Base-by-base conservation (phyloP, 2,329 filamentous ascomycete species). In the Penicillium concentricum region DNA sequence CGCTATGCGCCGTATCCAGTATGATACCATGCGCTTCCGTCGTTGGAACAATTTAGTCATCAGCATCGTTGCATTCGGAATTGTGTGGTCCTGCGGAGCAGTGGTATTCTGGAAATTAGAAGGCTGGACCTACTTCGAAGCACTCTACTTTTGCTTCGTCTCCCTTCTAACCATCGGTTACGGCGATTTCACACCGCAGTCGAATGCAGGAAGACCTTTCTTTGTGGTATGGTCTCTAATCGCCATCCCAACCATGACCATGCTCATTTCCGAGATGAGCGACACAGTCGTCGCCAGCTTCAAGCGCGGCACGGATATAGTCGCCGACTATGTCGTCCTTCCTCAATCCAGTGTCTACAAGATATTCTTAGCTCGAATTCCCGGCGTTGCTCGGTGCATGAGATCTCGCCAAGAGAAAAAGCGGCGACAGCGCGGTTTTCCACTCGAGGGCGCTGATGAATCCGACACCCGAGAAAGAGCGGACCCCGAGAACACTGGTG, bases 181-280 rank as follows among this genome's bases (percentile, higher is more conserved):
- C 65, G 92, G 92, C 4, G 91, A 96, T 62, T 73, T 88, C 5
- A 85, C 87, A 1, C 91, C 91, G 0, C 79, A 86, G n/a, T 90
- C 87, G 2, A 92, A 92, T 61, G 82, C 87, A 0, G 91, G 90
- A 1, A 87, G 90, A 53, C 85, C 90, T 0, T 96, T 96, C 71
- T 97, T 96, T 67, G 90, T 97, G n/a, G 87, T 96, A 54, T 97
- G 92, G 92, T 90, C 87, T 15, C 73, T 97, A 1, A 82, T 96
- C 26, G 91, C 92, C 0, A 81, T 96, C 3, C 92, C 92, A 0
- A 92, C 90, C 2, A 92, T 92, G 83, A 96, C 92, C 0, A 87
- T 96, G 18, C 82, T 97, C 13, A 89, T 95, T 61, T 88, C 86
- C 12, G 89, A 92, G 63, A 89, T 94, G 57, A 90, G 89, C 24